phyloP scores from a whole-genome alignment of 345 rosid species.

The Linum tenue region DNA sequence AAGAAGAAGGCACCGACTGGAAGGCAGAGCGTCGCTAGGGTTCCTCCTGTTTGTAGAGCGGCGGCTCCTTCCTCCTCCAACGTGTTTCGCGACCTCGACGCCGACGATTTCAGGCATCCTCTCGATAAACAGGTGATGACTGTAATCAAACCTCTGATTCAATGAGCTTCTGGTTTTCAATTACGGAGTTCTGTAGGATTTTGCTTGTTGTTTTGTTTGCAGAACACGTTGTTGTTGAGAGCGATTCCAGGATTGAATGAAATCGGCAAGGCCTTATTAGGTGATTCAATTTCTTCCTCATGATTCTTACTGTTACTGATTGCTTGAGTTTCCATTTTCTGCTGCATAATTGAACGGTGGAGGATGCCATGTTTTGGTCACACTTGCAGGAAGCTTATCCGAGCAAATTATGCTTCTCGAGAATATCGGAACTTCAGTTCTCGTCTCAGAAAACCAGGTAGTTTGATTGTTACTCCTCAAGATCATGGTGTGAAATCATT shows the following conservation, averaged over 20 bases:
- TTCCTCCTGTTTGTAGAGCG: constrained; percentile 40
- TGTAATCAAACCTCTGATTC: neutral
- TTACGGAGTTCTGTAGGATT: neutral
- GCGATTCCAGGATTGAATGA: constrained; percentile 87
- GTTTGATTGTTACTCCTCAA: neutral
- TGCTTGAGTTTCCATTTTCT: neutral
- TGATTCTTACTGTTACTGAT: too few relatives aligned
- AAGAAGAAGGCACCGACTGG: constrained; percentile 10
- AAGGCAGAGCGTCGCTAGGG: constrained; percentile 21
- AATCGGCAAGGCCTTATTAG: constrained; percentile 65
- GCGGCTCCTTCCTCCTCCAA: constrained; percentile 28
- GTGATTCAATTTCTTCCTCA: constrained; percentile 22
- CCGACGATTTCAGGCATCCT: constrained; percentile 93
- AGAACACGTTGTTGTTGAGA: constrained; percentile 82
- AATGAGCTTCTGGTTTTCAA: neutral
- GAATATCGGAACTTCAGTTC: constrained; percentile 95
- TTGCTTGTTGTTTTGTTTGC: constrained; percentile 11
- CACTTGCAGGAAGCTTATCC: constrained; percentile 51
- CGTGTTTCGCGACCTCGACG: constrained; percentile 77
- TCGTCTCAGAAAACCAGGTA: constrained; percentile 84
- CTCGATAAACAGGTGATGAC: constrained; percentile 72
- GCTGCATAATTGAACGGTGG: constrained; percentile 8
- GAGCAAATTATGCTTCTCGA: constrained; percentile 98
- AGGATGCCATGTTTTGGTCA: neutral
- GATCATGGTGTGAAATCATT: neutral